Evolutionary conservation across 768 basidiomycete genomes (phyloP).

Genomic region (Calocera viscosa): DNA sequence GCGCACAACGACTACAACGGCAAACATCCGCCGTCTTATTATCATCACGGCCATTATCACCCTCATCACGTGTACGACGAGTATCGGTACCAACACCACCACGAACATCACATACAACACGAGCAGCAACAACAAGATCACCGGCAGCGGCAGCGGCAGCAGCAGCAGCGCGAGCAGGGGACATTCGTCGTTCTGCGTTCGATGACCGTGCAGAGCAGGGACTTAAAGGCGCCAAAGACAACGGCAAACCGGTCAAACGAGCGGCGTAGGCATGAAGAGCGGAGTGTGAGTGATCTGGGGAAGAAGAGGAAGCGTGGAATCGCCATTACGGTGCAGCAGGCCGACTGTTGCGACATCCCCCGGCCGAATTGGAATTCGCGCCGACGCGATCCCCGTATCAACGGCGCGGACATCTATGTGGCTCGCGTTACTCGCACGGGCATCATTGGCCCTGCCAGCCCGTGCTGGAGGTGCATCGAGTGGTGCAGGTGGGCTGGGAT

Average conservation of each 20-base stretch:
- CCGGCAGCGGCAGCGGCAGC: background rate
- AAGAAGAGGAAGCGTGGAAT: background rate
- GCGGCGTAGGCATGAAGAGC: background rate
- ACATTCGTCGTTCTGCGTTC: background rate
- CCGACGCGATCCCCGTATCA: conserved; percentile 33
- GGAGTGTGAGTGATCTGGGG: background rate
- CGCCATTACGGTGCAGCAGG: background rate
- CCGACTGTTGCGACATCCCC: background rate
- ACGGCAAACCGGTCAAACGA: background rate
- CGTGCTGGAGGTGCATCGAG: conserved; percentile 45
- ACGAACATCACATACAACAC: conserved; percentile 6
- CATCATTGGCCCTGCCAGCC: conserved; percentile 36
- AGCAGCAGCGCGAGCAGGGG: background rate
- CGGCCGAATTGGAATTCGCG: conserved; percentile 20
- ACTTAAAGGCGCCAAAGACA: background rate
- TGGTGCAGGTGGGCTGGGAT: conserved; percentile 49
- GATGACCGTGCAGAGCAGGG: background rate
- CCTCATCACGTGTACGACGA: conserved; percentile 11
- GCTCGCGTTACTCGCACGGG: conserved; percentile 39
- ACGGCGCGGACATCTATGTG: conserved; percentile 46
- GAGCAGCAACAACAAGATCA: background rate
- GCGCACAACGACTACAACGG: background rate
- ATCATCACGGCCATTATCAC: background rate
- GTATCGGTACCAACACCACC: conserved; percentile 11
- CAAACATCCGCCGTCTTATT: background rate